Conservation (phyloP, 2,329 filamentous ascomycete genomes). For the Pseudocercospora fuligena region DNA sequence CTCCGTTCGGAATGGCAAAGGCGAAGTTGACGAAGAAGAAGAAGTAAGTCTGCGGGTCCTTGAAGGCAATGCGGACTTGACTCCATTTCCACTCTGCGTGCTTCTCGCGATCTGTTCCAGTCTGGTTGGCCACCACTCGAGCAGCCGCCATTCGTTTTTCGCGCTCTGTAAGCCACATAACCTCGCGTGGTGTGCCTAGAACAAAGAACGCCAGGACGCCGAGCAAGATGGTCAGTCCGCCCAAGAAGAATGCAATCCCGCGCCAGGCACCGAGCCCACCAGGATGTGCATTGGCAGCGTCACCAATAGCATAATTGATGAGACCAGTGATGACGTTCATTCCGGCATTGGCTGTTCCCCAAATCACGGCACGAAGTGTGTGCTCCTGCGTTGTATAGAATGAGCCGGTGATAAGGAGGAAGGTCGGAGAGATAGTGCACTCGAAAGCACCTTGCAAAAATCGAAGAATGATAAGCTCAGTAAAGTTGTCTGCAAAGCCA, state of each 20-base stretch:
- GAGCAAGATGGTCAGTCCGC: constrained; percentile 21
- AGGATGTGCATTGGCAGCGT: constrained; percentile 16
- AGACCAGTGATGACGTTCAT: constrained; percentile 24
- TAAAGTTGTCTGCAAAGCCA: constrained; percentile 21
- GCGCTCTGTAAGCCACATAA: constrained; percentile 17
- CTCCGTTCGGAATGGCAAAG: constrained; percentile 20
- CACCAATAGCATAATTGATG: constrained; percentile 22
- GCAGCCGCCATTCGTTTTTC: constrained; percentile 25
- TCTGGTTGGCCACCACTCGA: constrained; percentile 22
- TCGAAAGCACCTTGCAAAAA: constrained; percentile 21
- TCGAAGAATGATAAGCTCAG: constrained; percentile 21
- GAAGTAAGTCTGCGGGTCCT: constrained; percentile 23
- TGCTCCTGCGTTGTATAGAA: constrained; percentile 18
- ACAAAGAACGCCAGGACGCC: constrained; percentile 22
- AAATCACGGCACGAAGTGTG: constrained; percentile 15
- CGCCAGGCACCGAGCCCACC: constrained; percentile 18
- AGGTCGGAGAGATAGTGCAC: constrained; percentile 22
- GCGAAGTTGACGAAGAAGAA: constrained; percentile 24
- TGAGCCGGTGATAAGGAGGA: constrained; percentile 17
- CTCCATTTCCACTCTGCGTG: constrained; percentile 24
- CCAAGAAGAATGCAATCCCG: constrained; percentile 23
- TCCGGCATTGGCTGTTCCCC: constrained; percentile 18
- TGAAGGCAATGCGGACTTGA: constrained; percentile 20
- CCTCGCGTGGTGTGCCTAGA: constrained; percentile 23
- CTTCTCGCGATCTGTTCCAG: constrained; percentile 22